Percentiles rank a stretch among this genome's conserved stretches.
phyloP scores from a whole-genome alignment of 306 rosid genomes.

The Morella rubra region DNA sequence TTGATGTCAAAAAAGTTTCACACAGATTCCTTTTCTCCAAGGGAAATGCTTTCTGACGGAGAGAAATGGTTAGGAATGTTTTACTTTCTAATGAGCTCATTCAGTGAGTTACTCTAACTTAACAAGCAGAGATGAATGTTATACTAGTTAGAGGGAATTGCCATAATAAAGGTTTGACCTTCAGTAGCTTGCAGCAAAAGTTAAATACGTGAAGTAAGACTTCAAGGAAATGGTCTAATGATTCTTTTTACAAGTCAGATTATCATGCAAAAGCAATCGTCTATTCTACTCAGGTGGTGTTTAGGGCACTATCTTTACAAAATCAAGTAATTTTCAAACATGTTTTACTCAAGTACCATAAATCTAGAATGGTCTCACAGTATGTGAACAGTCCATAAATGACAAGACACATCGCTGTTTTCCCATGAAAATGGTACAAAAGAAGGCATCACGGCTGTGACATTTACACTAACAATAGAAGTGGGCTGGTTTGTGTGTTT shows the following conservation, averaged over 20 bases:
- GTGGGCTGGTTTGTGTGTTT: not conserved
- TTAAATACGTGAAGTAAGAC: not conserved
- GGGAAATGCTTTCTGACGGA: no score
- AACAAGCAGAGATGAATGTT: no score
- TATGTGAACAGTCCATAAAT: not conserved
- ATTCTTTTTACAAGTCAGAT: not conserved
- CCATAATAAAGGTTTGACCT: not conserved
- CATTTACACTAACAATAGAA: not conserved
- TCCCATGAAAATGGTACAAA: not conserved
- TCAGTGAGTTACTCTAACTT: no score
- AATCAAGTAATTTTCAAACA: not conserved
- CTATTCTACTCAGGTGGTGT: not conserved
- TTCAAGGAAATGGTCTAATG: constrained; percentile 2
- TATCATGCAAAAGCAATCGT: not conserved
- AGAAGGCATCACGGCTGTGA: not conserved
- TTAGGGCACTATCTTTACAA: not conserved
- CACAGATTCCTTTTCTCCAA: no score
- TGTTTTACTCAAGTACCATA: not conserved
- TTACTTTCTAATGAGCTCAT: no score
- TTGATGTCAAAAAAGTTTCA: not conserved
- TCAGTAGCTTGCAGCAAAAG: not conserved
- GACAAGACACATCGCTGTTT: not conserved
- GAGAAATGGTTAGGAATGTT: no score
- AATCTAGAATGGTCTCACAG: not conserved
- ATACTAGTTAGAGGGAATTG: not conserved